Base-by-base conservation (phyloP, 2,329 filamentous ascomycete species). In the Whalleya microplaca region DNA sequence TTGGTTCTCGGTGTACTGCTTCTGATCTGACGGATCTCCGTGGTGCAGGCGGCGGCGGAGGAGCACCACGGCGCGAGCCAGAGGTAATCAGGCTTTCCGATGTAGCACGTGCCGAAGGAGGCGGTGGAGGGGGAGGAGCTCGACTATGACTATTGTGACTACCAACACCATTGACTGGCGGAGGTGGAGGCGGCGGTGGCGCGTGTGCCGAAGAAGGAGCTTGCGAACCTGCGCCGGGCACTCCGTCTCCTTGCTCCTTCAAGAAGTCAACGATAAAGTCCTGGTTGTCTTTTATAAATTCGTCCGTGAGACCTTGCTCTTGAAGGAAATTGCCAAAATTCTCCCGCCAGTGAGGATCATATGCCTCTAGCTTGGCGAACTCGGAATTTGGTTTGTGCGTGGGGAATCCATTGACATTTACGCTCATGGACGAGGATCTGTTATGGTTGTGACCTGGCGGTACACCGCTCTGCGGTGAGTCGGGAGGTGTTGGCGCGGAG, bases 261-360 rank as follows among this genome's bases (percentile, higher is more conserved):
- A 88, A 73, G 65, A 87, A 88, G 41, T 85, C 80, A 62, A 87
- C 80, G 66, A 88, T 88, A 62, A 88, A 88, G 64, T 87, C 84
- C 66, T 88, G 85, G 66, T 88, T 87, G 40, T 87, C 84, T 62
- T 81, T 82, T 66, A 88, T 88, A 60, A 87, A 84, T 63, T 88
- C 85, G 64, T 88, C 85, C 6, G 82, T 86, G 59, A 88, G 76
- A 16, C 85, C 85, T 73, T 86, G 86, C 45, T 82, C 75, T 54
- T 78, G 83, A 51, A 88, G 74, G 64, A 87, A 85, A 61, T 86
- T 83, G 37, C 85, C 85, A 73, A 87, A 88, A 62, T 85, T 83
- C 64, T 86, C 84, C 59, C 85, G 79, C 85, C 85, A 88, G 57
- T 81, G 73, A 1, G 84, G 83, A 68, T 88, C 85, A 64, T 88